Evolutionary conservation across 2,329 filamentous ascomycete species (phyloP).

Genomic region (Colletotrichum incanum): DNA sequence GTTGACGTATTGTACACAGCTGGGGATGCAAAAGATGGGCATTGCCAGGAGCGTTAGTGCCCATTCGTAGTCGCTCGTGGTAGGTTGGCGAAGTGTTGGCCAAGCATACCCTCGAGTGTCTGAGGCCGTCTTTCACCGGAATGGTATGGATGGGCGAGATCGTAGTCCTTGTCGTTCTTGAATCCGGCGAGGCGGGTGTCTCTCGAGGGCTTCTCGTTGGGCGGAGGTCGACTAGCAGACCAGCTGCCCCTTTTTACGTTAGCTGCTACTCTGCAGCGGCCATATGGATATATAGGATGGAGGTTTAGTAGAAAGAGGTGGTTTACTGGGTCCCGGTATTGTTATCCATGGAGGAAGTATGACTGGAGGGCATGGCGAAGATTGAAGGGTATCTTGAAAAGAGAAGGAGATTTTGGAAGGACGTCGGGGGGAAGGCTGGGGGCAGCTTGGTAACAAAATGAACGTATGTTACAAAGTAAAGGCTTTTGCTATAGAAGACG

Average conservation of each 20-base stretch:
- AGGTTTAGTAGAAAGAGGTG: neutral
- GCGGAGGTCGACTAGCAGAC: neutral
- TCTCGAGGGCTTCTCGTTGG: slow-evolving; percentile 6
- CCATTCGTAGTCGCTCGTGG: neutral
- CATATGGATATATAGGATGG: no score
- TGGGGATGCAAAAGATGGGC: neutral
- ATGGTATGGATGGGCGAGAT: neutral
- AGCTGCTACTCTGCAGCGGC: neutral
- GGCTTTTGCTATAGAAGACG: no score
- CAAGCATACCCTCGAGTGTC: slow-evolving; percentile 4
- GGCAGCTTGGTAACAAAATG: neutral
- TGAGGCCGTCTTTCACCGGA: neutral
- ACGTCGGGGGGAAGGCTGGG: no score
- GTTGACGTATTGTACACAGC: slow-evolving; percentile 9
- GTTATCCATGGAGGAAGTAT: slow-evolving; percentile 3
- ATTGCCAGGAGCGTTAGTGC: neutral
- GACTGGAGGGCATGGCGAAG: neutral
- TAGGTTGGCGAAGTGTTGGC: neutral
- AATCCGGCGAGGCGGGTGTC: slow-evolving; percentile 9
- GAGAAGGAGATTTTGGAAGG: neutral
- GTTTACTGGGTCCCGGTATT: slow-evolving; percentile 3
- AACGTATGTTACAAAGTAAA: neutral
- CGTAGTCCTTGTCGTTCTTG: slow-evolving; percentile 4
- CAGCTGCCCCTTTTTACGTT: neutral
- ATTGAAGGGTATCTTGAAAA: neutral